Base-by-base conservation (phyloP, 352 stramenopile species). In the Phytophthora hibernalis region DNA sequence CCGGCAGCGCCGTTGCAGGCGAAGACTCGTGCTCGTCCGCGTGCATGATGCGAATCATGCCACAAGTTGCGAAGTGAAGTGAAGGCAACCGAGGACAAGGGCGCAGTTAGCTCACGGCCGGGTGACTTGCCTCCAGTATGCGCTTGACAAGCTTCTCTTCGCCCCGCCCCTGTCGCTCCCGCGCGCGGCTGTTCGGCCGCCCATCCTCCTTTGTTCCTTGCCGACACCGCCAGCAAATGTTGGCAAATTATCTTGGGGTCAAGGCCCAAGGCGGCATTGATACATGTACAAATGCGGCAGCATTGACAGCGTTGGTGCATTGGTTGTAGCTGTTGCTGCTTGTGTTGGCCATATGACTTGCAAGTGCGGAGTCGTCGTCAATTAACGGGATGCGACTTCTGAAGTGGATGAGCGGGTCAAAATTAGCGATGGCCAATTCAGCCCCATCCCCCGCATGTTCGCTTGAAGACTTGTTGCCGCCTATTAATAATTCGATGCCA, bases 31-130 rank as follows among this genome's bases (percentile, higher is more conserved):
- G 20, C 42, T 74, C 66, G 47, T 53, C 38, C 38, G 55, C n/a
- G 33, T 72, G 63, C 65, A 74, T 74, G 61, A 75, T 48, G 42
- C 8, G 42, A 24, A 73, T 69, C 68, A 76, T 78, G 57, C 42
- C 44, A 48, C 43, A 81, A 78, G 47, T 76, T 76, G 69, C 55
- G 56, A 76, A 80, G 68, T 77, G 73, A 78, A 70, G 48, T 77
- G 73, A 78, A 70, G 48, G 21, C 24, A 50, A 31, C 20, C 18
- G 59, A 42, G 45, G 58, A 50, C 50, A 47, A 53, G 48, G 54
- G 54, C 49, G 56, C 30, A 58, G 12, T 50, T 42, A 28, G 56
- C 45, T 64, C 35, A 28, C 24, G 2, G 26, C 26, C 26, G 2
- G 5, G 26, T 9, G 18, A 28, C 11, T 24, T 53, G 61, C 51